These are phyloP conservation scores for Kodamaea plutei DNA, from an alignment of 1,139 yeast species.

Conservation along the genomic window DNA sequence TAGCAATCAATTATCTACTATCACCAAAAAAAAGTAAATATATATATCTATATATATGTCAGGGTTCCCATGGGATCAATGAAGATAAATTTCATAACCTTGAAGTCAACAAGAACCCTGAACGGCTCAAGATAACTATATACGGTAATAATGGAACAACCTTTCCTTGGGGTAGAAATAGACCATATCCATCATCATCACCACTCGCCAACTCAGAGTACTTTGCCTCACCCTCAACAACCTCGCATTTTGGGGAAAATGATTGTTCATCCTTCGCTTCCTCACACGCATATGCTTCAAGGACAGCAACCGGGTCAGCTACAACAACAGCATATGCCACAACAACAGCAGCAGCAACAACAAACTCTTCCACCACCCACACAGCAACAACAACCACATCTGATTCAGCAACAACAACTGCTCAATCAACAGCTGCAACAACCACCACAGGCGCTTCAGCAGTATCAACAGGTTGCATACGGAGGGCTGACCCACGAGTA, in stretches of 20 bases:
- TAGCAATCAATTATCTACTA: too few relatives aligned
- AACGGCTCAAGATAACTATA: neutral
- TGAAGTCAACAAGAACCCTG: neutral
- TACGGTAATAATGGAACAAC: conserved; percentile 29
- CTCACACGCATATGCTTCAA: conserved; percentile 8
- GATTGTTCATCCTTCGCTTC: conserved; percentile 5
- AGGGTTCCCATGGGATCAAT: conserved; percentile 4
- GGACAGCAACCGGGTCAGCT: conserved; percentile 1
- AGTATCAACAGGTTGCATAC: conserved; percentile 1
- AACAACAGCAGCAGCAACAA: conserved; percentile 4
- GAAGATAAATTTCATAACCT: conserved; percentile 6
- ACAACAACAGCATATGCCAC: conserved; percentile 6
- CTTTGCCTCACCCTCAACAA: conserved; percentile 8
- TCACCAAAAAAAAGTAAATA: conserved; percentile 1
- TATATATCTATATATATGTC: conserved; percentile 5
- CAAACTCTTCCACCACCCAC: conserved; percentile 4
- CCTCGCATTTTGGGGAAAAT: conserved; percentile 8
- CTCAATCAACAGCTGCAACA: conserved; percentile 1
- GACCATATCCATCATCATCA: conserved; percentile 8
- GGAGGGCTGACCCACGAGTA: conserved; percentile 4
- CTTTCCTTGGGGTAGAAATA: conserved; percentile 27
- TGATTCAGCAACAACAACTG: conserved; percentile 3
- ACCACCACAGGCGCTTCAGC: conserved; percentile 6
- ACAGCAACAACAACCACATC: conserved; percentile 8
- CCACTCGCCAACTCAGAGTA: conserved; percentile 1